These are phyloP conservation scores for Speleostelium caveatum DNA, from an alignment of 78 protist genomes.

Conservation along the genomic window DNA sequence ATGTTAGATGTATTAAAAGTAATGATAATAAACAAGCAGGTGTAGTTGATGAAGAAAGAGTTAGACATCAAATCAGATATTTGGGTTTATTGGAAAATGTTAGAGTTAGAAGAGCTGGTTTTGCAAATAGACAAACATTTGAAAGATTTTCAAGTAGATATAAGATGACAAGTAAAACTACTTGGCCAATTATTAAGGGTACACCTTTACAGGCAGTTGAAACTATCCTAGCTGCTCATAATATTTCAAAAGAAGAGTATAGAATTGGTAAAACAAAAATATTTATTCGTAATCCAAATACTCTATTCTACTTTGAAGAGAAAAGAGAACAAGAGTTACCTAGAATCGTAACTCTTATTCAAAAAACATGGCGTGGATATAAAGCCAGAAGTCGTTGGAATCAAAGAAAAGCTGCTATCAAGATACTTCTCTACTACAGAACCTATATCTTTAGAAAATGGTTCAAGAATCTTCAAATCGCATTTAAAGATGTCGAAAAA, in stretches of 20 bases:
- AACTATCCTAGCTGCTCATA: slow-evolving; percentile 44
- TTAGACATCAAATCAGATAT: slow-evolving; percentile 88
- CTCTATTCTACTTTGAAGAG: slow-evolving; percentile 85
- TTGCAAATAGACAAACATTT: slow-evolving; percentile 90
- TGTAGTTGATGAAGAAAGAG: slow-evolving; percentile 78
- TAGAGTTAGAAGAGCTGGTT: slow-evolving; percentile 96
- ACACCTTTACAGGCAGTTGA: slow-evolving; percentile 26
- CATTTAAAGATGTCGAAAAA: slow-evolving; percentile 11
- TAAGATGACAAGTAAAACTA: slow-evolving; percentile 76
- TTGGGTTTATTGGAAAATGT: slow-evolving; percentile 94
- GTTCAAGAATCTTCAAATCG: slow-evolving; percentile 56
- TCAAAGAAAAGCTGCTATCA: slow-evolving; percentile 59
- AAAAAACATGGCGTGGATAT: slow-evolving; percentile 81
- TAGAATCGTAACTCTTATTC: slow-evolving; percentile 81
- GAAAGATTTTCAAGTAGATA: slow-evolving; percentile 85
- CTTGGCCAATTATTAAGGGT: slow-evolving; percentile 79
- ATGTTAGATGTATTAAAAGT: slow-evolving; percentile 91
- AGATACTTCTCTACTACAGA: slow-evolving; percentile 72
- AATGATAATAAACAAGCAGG: slow-evolving; percentile 84
- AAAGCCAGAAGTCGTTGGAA: slow-evolving; percentile 41
- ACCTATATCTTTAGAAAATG: slow-evolving; percentile 40
- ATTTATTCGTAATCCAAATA: slow-evolving; percentile 86
- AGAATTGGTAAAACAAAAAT: slow-evolving; percentile 92
- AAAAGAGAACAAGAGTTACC: slow-evolving; percentile 69
- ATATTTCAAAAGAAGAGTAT: slow-evolving; percentile 48